Conservation (phyloP, 2,329 filamentous ascomycete species). For the Epichloe bromicola region DNA sequence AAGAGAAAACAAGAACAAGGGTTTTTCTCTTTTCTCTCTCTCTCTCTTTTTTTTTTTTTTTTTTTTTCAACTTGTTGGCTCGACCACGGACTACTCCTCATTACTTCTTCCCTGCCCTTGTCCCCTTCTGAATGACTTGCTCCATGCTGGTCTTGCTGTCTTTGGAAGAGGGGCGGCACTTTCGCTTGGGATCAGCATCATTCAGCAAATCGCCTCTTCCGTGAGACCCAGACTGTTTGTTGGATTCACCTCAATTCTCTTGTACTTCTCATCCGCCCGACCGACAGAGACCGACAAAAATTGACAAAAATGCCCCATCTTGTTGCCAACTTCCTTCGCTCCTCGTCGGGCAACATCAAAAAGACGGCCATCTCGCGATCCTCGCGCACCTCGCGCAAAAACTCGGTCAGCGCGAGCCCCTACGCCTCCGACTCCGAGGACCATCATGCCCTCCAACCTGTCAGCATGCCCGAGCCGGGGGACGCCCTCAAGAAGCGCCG, state of each 20-base stretch:
- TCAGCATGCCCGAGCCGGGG: constrained; percentile 25
- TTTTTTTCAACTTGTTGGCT: not conserved
- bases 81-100: too few species aligned
- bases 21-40: not conserved
- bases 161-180: too few species aligned
- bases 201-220: too few species aligned
- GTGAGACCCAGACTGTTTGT: too few species aligned
- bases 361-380: constrained; percentile 20
- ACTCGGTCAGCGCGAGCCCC: constrained; percentile 19
- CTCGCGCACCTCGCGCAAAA: constrained; percentile 16
- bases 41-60: not conserved
- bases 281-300: too few species aligned
- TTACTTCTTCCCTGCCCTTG: not conserved
- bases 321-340: constrained; percentile 44
- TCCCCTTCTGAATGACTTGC: not conserved
- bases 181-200: too few species aligned
- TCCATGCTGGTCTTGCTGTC: too few species aligned
- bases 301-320: constrained; percentile 37
- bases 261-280: too few species aligned
- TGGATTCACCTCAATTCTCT: too few species aligned
- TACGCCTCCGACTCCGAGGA: constrained; percentile 25
- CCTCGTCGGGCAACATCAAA: constrained; percentile 42
- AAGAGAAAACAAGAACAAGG: not conserved
- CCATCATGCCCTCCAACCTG: constrained; percentile 10
- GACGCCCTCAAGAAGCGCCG: constrained; percentile 29